phyloP scores from a whole-genome alignment of 2,329 filamentous ascomycete genomes.

The Xylogone sp. region DNA sequence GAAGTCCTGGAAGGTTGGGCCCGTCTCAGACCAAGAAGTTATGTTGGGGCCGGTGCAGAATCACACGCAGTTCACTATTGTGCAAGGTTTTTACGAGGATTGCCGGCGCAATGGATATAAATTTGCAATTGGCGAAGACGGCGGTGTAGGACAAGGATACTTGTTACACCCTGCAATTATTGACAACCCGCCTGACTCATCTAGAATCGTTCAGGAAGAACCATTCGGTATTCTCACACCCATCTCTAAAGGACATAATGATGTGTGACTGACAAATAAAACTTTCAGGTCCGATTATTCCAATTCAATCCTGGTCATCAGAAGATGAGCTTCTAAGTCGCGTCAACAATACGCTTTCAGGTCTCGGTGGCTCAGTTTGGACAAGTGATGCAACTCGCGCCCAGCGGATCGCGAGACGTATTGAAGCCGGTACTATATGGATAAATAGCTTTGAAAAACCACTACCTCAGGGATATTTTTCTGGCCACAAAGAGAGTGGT shows the following conservation, averaged over 20 bases:
- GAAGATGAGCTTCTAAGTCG: constrained; percentile 56
- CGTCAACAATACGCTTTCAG: constrained; percentile 49
- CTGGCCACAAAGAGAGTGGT: constrained; percentile 30
- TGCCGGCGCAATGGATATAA: constrained; percentile 48
- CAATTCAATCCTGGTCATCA: constrained; percentile 55
- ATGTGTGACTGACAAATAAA: neutral
- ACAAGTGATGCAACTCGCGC: constrained; percentile 48
- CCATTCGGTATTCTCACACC: constrained; percentile 44
- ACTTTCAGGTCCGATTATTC: constrained; percentile 57
- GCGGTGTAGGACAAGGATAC: constrained; percentile 41
- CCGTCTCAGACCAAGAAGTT: constrained; percentile 19
- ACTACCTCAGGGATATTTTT: constrained; percentile 36
- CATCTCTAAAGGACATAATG: constrained; percentile 1
- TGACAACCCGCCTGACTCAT: constrained; percentile 51
- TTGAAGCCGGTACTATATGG: constrained; percentile 58
- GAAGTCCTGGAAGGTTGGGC: constrained; percentile 8
- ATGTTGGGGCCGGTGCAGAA: constrained; percentile 57
- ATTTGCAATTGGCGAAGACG: constrained; percentile 43
- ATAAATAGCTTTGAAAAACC: constrained; percentile 51
- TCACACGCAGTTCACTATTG: constrained; percentile 57
- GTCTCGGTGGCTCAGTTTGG: constrained; percentile 56
- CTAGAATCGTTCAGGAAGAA: constrained; percentile 54
- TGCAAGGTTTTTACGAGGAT: constrained; percentile 50
- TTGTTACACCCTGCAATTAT: constrained; percentile 58
- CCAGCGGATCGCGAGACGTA: constrained; percentile 44